A percentile compares a stretch with the other conserved stretches of the same genome.
These are phyloP conservation scores for Penicillium arizonense DNA, from an alignment of 495 filamentous ascomycete genomes.

Conservation along the genomic window DNA sequence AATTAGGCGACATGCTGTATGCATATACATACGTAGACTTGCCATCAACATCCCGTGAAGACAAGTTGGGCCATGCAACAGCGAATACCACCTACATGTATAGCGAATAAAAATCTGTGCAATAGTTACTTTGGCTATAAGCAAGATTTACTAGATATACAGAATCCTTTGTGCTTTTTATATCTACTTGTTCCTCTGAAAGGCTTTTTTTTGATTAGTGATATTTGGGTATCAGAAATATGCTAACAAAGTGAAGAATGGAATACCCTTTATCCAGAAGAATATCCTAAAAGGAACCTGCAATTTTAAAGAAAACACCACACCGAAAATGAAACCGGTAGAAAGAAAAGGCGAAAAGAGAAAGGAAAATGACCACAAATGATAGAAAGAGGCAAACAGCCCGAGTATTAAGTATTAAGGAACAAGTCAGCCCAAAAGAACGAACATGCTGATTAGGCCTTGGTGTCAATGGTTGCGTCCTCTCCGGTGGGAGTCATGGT, in stretches of 20 bases:
- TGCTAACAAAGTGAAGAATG: background rate
- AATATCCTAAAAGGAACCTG: background rate
- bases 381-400: background rate
- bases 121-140: no score
- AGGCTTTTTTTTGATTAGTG: background rate
- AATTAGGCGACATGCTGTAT: no score
- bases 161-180: no score
- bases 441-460: conserved; percentile 23
- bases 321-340: no score
- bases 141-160: no score
- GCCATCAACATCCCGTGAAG: no score
- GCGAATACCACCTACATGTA: no score
- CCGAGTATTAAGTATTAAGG: conserved; percentile 13
- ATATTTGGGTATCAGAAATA: conserved; percentile 14
- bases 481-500: conserved; percentile 27
- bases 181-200: no score
- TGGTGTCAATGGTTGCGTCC: conserved; percentile 24
- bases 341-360: background rate
- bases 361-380: background rate
- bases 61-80: no score
- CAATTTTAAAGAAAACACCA: background rate
- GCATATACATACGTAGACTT: no score
- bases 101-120: no score
- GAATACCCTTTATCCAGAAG: background rate
- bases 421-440: background rate